Evolutionary conservation across 2,329 filamentous ascomycete species (phyloP), one percentile per base, ranked within the genome.

Genomic region (Fusarium marasasianum): DNA sequence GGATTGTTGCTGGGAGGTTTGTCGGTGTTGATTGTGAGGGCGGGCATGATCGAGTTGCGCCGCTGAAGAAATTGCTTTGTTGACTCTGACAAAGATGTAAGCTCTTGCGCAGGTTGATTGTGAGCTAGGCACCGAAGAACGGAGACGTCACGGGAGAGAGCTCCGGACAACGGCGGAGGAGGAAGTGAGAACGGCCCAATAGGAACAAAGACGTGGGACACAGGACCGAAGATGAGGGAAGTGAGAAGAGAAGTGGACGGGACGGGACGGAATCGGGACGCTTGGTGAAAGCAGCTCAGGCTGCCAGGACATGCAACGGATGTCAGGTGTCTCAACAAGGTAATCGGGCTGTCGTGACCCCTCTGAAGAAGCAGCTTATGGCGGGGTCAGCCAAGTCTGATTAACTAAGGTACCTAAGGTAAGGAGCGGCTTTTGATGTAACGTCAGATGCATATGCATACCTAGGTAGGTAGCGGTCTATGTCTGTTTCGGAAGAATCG

Each of bases 1-100:
- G 84, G 79, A 47, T 83, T 83, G 31, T 80, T 75, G 63, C 67
- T 64, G 66, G 71, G 47, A 73, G 69, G 66, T 72, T 76, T 73
- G 69, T 78, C 76, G 50, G 80, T 80, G 38, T 78, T 75, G 54
- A 81, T 78, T 51, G 79, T 82, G 67, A 81, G 77, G 56, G 79
- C 79, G 37, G 80, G 80, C 81, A 81, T 81, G 43, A 33, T 74
- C 18, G 59, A 63, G 38, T 63, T 68, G 71, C 48, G 59, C 66
- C 55, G 55, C 40, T 55, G 35, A 17, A 61, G 47, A 44, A 43
- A 26, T 66, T 44, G 55, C 24, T 55, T 53, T 71, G 43, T 66
- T 66, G 54, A 58, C 66, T 65, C 48, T 29, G 40, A 45, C 43
- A 37, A 45, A 48, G 59, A 40, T 65, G 55, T 56, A 41, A 38